These are phyloP conservation scores for Russula sp. DNA, from an alignment of 768 basidiomycete genomes.

Conservation along the genomic window DNA sequence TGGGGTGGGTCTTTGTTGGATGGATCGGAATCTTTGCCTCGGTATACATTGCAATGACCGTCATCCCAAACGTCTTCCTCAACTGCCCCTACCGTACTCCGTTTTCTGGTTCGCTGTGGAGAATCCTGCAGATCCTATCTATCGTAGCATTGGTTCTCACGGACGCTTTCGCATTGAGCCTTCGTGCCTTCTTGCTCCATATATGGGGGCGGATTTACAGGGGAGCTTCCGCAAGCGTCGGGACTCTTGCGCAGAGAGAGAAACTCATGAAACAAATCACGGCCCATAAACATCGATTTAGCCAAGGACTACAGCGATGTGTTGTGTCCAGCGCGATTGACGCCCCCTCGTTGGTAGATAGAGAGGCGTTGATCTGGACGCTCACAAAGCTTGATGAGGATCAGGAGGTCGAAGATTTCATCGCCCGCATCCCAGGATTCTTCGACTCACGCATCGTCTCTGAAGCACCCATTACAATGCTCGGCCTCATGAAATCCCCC, in stretches of 20 bases:
- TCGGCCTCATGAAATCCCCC: background rate
- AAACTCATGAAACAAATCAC: background rate
- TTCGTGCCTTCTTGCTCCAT: background rate
- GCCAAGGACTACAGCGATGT: background rate
- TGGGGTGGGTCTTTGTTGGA: background rate
- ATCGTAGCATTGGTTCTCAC: background rate
- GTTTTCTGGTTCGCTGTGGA: background rate
- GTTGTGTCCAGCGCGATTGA: background rate
- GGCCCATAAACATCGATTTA: background rate
- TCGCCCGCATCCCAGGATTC: constrained; percentile 3
- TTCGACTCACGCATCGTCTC: constrained; percentile 6
- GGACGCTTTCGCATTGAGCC: background rate
- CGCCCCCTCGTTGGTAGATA: background rate
- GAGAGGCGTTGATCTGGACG: constrained; percentile 4
- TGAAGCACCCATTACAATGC: background rate
- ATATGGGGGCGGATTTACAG: background rate
- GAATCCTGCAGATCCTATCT: background rate
- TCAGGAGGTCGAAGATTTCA: background rate
- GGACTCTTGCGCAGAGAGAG: background rate
- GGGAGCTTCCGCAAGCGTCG: background rate
- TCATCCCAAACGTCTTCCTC: background rate
- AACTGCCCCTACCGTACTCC: constrained; percentile 9
- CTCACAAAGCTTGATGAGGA: constrained; percentile 2
- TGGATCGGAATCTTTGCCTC: background rate
- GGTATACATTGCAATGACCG: background rate